Base-by-base conservation (phyloP, 1,284 basidiomycete species). In the Neonothopanus nambi region DNA sequence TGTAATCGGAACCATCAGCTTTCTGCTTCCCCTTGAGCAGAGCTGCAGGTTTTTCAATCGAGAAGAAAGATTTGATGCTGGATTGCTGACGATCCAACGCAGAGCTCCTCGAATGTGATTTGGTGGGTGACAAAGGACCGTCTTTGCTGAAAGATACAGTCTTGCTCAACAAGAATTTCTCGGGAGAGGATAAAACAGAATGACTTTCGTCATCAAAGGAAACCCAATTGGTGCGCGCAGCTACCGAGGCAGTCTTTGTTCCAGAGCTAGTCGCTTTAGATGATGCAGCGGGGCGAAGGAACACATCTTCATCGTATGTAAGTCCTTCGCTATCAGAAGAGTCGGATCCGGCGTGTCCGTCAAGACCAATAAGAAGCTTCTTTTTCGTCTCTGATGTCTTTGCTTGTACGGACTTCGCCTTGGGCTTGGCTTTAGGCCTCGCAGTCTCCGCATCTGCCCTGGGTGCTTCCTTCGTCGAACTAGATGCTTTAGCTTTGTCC, bases 401-500 rank as follows among this genome's bases (percentile, higher is more conserved):
- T 33, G 30, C 9, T 23, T 6, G 38, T 3, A 3, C 9, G 15
- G 46, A 33, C 17, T 50, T 53, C 5, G 20, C 17, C 35, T 47
- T 45, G 18, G 12, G 11, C 15, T 45, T 35, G 18, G 21, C 13
- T 26, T 57, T 58, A 20, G 49, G 35, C 18, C 51, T 36, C 12
- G 30, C 28, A 26, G 37, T 35, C 20, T 24, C 37, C 5, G 36
- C 33, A 37, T 37, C 41, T 42, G 38, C 35, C 36, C 28, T 45
- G 18, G 37, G 33, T 43, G 57, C 59, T 39, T 28, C 20, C 48
- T 48, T 42, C 13, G 48, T 45, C 12, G 37, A 47, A 17, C 24
- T 38, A n/a, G 49, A 47, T 20, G 33, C 35, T 12, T 23, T 26
- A 4, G 51, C 30, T 33, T 58, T 61, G 18, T 49, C 50, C 40